Percentiles rank a stretch among this genome's conserved stretches.
Evolutionary conservation across 257 asterid species (phyloP).

Genomic region (Nicotiana undulata): DNA sequence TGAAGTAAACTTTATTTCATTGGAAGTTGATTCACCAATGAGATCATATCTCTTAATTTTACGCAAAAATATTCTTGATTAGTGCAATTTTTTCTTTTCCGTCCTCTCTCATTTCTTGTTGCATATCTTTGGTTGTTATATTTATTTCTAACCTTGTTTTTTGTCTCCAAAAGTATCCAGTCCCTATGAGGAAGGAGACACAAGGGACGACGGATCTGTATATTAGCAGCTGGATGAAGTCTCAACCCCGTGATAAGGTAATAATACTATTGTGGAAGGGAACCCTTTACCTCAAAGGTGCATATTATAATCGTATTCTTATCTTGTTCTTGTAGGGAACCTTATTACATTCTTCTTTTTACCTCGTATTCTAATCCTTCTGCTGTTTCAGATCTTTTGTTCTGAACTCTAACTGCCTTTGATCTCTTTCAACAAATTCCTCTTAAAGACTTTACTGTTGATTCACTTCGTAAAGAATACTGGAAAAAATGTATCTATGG

Average conservation of each 20-base stretch:
- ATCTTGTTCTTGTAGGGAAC: neutral
- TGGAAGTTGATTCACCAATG: neutral
- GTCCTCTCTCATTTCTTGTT: neutral
- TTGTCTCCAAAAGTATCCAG: conserved; percentile 47
- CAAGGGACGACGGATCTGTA: conserved; percentile 75
- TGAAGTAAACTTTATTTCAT: neutral
- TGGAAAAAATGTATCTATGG: neutral
- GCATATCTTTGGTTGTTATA: neutral
- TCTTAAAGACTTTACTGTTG: neutral
- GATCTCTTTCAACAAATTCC: neutral
- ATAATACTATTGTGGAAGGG: neutral
- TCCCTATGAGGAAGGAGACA: conserved; percentile 62
- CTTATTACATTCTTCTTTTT: no score
- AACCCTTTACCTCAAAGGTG: neutral
- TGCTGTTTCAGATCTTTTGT: neutral
- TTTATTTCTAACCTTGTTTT: neutral
- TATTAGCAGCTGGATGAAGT: conserved; percentile 70
- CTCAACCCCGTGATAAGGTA: conserved; percentile 89
- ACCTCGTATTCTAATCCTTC: neutral
- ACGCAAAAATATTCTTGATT: neutral
- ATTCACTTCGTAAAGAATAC: neutral
- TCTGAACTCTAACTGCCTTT: neutral
- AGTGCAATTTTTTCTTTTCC: neutral
- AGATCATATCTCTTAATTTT: neutral
- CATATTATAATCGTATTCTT: neutral